Evolutionary conservation across 1,139 yeast species (phyloP), one percentile per base, ranked within the genome.

Genomic region (Kodamaea fungicola): DNA sequence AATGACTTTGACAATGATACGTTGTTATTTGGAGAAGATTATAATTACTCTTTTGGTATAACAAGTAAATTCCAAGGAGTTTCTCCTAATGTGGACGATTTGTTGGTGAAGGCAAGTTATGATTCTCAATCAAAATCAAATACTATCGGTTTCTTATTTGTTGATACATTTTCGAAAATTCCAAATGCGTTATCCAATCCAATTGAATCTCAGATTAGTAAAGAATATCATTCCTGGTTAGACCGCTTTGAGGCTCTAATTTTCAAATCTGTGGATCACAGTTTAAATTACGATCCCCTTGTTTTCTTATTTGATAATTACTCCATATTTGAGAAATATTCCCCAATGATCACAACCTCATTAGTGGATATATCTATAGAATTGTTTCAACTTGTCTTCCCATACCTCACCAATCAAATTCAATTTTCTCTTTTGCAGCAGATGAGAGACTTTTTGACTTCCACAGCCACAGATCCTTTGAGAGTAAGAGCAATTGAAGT

Each of bases 371-470:
- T 77, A 1, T 82, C 96, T 0, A 81, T 92, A 50, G 89, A 83
- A 42, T 67, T 89, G 4, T 86, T 89, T 51, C 80, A 85, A 8
- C 54, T 74, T 7, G 71, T 84, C 1, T 84, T 92, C 47, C 88
- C 95, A 0, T 68, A 73, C 42, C 74, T 92, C 49, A 78, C 90
- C n/a, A 61, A 78, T 7, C 86, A 88, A 45, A 84, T 92, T 39
- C 97, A 92, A 53, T 82, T 84, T 40, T 88, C 97, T 1, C 70
- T 92, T 27, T 60, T 92, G 33, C 97, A 90, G 47, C 89, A 83
- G 42, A 63, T 92, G 44, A 72, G 90, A 47, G 67, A 80, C 3
- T 76, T 82, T 6, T 45, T 67, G 12, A 59, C 62, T 2, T 52
- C 67, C 1, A 52, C 53, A 26, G 41, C 54, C 1, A 44, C 55